Conservation (phyloP, 1,284 basidiomycete genomes). For the Cerrena zonata region DNA sequence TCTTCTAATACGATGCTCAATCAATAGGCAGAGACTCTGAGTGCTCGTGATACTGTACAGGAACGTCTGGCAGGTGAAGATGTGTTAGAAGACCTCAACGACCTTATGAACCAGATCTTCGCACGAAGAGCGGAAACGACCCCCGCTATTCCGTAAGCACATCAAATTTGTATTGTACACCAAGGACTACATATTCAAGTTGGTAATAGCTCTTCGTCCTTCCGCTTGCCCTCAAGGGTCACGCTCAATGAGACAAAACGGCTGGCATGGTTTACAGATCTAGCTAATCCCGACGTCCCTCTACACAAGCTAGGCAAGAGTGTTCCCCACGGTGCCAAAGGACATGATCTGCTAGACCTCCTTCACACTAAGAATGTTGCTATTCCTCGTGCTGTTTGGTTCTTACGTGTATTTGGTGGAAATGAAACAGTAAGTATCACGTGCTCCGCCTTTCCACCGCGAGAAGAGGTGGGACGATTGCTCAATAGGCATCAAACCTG, state of each 20-base stretch:
- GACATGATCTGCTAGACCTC: constrained; percentile 85
- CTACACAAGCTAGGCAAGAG: constrained; percentile 82
- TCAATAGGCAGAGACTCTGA: constrained; percentile 61
- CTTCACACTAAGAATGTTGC: constrained; percentile 79
- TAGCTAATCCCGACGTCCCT: constrained; percentile 85
- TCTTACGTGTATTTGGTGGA: constrained; percentile 88
- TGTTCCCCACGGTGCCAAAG: constrained; percentile 90
- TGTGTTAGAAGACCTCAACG: constrained; percentile 66
- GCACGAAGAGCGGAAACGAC: constrained; percentile 52
- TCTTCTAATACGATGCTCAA: not conserved
- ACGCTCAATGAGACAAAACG: constrained; percentile 88
- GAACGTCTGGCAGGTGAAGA: constrained; percentile 44
- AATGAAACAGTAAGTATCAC: constrained; percentile 85
- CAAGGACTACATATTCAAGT: too few relatives aligned
- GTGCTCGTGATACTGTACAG: constrained; percentile 50
- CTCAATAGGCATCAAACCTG: too few relatives aligned
- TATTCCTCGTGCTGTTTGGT: constrained; percentile 88
- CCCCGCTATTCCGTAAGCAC: constrained; percentile 55
- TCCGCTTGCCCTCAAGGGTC: constrained; percentile 81
- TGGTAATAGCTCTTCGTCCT: constrained; percentile 68
- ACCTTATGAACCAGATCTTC: constrained; percentile 78
- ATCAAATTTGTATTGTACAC: too few relatives aligned
- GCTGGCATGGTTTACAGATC: constrained; percentile 84
- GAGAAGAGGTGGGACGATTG: too few relatives aligned
- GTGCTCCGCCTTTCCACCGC: too few relatives aligned